phyloP scores from a whole-genome alignment of 1,284 basidiomycete genomes.

The Xerocomus minutiporus region DNA sequence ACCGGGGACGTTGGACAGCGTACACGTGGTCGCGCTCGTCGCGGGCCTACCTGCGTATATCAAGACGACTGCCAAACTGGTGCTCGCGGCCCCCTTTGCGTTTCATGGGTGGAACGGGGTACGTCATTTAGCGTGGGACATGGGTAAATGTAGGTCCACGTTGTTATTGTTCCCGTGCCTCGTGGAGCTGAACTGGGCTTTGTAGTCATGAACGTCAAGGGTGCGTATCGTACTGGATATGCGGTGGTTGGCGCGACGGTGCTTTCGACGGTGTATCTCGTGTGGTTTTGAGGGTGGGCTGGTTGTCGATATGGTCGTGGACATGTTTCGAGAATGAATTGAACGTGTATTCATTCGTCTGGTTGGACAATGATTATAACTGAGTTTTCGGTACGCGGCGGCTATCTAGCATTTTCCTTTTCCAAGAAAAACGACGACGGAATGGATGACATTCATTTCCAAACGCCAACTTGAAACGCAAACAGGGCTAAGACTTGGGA shows the following conservation, averaged over 20 bases:
- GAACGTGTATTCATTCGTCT: not conserved
- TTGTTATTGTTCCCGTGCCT: not conserved
- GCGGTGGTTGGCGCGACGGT: constrained; percentile 80
- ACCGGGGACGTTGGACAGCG: constrained; percentile 76
- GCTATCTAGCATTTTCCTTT: too few species aligned
- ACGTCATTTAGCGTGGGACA: constrained; percentile 90
- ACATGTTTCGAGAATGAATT: not conserved
- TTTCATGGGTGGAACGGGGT: constrained; percentile 92
- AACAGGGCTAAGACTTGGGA: too few species aligned
- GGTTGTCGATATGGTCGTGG: not conserved
- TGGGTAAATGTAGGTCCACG: constrained; percentile 72
- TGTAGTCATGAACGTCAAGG: constrained; percentile 75
- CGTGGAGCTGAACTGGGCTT: not conserved
- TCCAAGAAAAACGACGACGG: not conserved
- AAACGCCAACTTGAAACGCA: not conserved
- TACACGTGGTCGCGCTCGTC: constrained; percentile 72
- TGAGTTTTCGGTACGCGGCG: not conserved
- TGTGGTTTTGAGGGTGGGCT: constrained; percentile 27
- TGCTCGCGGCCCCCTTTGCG: constrained; percentile 80
- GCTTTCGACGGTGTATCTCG: constrained; percentile 64
- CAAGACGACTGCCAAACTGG: constrained; percentile 72
- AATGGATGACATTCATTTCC: not conserved
- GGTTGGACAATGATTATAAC: too few species aligned
- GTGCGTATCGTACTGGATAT: constrained; percentile 77
- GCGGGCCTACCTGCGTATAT: constrained; percentile 64